Conservation (phyloP, 2,329 filamentous ascomycete species). For the Talaromyces amestolkiae region DNA sequence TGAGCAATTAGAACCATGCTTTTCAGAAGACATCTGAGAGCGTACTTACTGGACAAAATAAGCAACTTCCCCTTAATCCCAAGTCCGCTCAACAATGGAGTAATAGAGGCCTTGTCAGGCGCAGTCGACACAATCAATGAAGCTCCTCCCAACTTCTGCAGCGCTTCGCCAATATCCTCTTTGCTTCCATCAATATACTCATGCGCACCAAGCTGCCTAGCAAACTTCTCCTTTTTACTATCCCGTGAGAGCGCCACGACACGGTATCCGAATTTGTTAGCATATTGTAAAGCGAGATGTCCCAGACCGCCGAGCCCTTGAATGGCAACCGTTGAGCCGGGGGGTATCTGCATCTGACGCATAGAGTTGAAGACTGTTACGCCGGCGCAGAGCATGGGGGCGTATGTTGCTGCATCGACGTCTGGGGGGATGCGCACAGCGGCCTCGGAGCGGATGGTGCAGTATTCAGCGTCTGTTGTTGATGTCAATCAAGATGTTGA, state of each 20-base stretch:
- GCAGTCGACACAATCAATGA: constrained; percentile 39
- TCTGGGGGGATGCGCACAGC: constrained; percentile 48
- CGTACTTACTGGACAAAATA: constrained; percentile 11
- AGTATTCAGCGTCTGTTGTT: constrained; percentile 38
- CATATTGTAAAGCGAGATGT: constrained; percentile 68
- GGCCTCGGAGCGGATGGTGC: constrained; percentile 37
- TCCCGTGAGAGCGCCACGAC: constrained; percentile 34
- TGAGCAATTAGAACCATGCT: background rate
- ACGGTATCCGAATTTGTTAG: constrained; percentile 67
- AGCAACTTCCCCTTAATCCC: constrained; percentile 14
- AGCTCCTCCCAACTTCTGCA: constrained; percentile 39
- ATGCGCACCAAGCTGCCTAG: constrained; percentile 54
- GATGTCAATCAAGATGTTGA: background rate
- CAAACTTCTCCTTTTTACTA: constrained; percentile 29
- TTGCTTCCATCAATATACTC: constrained; percentile 59
- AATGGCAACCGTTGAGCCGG: constrained; percentile 67
- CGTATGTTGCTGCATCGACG: constrained; percentile 46
- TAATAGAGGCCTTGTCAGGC: constrained; percentile 35
- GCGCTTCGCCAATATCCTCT: constrained; percentile 32
- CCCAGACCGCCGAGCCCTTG: constrained; percentile 68
- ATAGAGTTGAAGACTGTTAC: constrained; percentile 56
- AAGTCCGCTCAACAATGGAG: constrained; percentile 36
- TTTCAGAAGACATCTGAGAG: background rate
- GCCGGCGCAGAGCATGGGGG: constrained; percentile 39
- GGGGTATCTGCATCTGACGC: constrained; percentile 55